These are phyloP conservation scores for Vaccinium macrocarpon DNA, from an alignment of 148 eudicot genomes.

Conservation along the genomic window DNA sequence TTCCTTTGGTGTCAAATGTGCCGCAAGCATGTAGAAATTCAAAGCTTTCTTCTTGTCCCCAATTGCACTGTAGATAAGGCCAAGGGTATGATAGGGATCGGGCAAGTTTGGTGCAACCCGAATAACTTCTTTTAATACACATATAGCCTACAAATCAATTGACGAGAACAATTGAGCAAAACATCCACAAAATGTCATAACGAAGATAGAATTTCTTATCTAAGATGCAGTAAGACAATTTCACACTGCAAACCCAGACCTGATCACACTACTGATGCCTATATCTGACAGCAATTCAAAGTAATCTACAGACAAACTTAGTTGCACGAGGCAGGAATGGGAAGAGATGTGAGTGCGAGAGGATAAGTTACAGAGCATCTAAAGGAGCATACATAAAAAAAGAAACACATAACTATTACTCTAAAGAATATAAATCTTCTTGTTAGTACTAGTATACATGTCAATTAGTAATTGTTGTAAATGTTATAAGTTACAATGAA, in stretches of 20 bases:
- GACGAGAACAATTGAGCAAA: background rate
- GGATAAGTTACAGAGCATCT: background rate
- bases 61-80: conserved; percentile 51
- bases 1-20: conserved; percentile 69
- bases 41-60: conserved; percentile 63
- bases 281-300: background rate
- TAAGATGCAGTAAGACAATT: conserved; percentile 1
- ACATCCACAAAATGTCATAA: background rate
- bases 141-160: conserved; percentile 54
- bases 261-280: background rate
- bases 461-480: background rate
- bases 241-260: background rate
- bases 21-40: conserved; percentile 73
- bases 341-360: too few relatives aligned
- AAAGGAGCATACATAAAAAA: background rate
- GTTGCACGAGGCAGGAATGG: too few relatives aligned
- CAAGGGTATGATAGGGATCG: conserved; percentile 81
- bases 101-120: conserved; percentile 68
- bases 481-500: background rate
- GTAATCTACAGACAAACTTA: background rate
- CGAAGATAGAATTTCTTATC: background rate
- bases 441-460: background rate
- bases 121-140: conserved; percentile 61
- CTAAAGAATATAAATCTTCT: background rate
- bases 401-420: background rate